Evolutionary conservation across 2,329 filamentous ascomycete genomes (phyloP).

Genomic region (Periglandula ipomoeae): DNA sequence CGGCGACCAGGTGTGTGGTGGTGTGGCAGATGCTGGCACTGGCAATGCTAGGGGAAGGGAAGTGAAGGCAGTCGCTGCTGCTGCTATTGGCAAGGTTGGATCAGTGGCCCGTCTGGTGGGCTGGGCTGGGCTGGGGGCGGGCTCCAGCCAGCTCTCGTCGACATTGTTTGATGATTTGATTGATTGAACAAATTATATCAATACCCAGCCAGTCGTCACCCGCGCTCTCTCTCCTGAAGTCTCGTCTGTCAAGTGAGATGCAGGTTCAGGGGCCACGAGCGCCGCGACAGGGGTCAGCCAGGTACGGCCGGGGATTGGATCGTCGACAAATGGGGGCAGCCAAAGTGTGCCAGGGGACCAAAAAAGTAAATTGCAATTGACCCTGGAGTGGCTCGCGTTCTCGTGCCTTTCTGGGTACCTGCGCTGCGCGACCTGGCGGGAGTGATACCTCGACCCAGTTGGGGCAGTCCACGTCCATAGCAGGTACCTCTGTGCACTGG

Average conservation of each 20-base stretch:
- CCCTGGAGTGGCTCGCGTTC: neutral
- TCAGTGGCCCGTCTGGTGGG: too few species aligned
- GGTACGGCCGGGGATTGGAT: conserved; percentile 1
- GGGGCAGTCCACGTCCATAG: too few species aligned
- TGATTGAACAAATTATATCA: too few species aligned
- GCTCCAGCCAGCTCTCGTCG: too few species aligned
- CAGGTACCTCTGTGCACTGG: too few species aligned
- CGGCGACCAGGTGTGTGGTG: neutral
- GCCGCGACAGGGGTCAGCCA: neutral
- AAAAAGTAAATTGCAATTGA: conserved; percentile 5
- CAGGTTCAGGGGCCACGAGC: conserved; percentile 1
- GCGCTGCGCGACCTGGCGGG: neutral
- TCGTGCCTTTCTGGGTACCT: neutral
- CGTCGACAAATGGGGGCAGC: neutral
- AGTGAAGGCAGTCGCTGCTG: neutral
- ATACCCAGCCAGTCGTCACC: too few species aligned
- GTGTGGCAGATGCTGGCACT: neutral
- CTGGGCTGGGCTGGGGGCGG: neutral
- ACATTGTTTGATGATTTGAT: too few species aligned
- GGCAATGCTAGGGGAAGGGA: too few species aligned
- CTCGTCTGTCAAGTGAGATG: neutral
- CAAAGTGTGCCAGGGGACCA: neutral
- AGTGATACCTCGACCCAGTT: too few species aligned
- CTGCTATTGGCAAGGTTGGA: too few species aligned
- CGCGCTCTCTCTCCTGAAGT: neutral